These are phyloP conservation scores for Lactarius deliciosus DNA, from an alignment of 768 basidiomycete genomes.

Conservation along the genomic window DNA sequence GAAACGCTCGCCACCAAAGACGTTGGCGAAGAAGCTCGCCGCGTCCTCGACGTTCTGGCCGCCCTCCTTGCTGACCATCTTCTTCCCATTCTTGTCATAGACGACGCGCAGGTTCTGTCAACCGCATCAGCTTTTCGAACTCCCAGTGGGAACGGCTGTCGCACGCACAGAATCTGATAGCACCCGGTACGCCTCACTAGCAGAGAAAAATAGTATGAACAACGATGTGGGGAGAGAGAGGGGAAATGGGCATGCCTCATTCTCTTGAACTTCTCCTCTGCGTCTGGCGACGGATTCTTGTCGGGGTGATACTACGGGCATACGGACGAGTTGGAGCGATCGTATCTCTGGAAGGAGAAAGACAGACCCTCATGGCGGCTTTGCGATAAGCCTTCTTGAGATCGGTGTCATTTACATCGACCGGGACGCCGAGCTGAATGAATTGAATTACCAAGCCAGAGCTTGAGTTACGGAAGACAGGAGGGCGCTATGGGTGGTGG, in stretches of 20 bases:
- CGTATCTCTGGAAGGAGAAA: not conserved
- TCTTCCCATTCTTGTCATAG: conserved; percentile 95
- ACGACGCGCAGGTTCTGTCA: conserved; percentile 75
- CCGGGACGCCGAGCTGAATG: conserved; percentile 62
- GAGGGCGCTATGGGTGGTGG: conserved; percentile 38
- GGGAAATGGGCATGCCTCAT: conserved; percentile 61
- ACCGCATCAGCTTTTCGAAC: conserved; percentile 1
- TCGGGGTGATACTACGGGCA: conserved; percentile 82
- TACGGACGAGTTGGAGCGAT: conserved; percentile 34
- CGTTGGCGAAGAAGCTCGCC: conserved; percentile 89
- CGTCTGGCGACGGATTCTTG: conserved; percentile 90
- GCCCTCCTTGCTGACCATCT: conserved; percentile 84
- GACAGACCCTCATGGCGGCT: conserved; percentile 83
- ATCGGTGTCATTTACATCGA: conserved; percentile 74
- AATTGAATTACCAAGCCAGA: conserved; percentile 15
- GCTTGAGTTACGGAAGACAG: not conserved
- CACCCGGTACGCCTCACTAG: conserved; percentile 93
- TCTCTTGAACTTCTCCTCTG: conserved; percentile 95
- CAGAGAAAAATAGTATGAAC: conserved; percentile 11
- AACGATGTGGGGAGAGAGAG: conserved; percentile 4
- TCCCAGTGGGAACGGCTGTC: not conserved
- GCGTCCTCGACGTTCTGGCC: conserved; percentile 84
- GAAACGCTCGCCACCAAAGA: conserved; percentile 95
- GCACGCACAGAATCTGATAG: conserved; percentile 68
- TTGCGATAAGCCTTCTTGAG: conserved; percentile 96